Percentiles rank a stretch among this genome's conserved stretches.
These are phyloP conservation scores for Phycomyces nitens DNA, from an alignment of 192 early-diverging fungal species.

Conservation along the genomic window DNA sequence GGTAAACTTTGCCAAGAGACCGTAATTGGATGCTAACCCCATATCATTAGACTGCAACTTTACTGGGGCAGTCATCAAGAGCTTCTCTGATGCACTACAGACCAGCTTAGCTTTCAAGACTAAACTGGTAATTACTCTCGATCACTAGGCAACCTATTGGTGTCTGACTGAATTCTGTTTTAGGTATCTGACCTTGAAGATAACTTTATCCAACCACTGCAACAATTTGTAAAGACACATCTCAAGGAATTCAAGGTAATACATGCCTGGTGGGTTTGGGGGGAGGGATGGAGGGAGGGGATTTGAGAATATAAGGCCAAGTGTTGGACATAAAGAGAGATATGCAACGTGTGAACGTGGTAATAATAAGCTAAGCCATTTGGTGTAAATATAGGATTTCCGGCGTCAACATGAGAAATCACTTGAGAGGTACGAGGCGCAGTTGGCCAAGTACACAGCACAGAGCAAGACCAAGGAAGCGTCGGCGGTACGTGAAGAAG, in stretches of 20 bases:
- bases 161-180: neutral
- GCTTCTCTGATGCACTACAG: conserved; percentile 46
- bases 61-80: conserved; percentile 44
- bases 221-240: conserved; percentile 65
- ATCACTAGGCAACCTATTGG: neutral
- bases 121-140: conserved; percentile 36
- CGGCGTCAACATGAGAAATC: conserved; percentile 47
- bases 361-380: neutral
- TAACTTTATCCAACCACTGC: conserved; percentile 54
- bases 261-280: neutral
- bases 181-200: conserved; percentile 60
- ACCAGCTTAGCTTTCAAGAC: conserved; percentile 52
- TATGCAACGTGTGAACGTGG: neutral
- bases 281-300: neutral
- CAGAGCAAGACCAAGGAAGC: conserved; percentile 64
- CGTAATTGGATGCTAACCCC: too few species aligned
- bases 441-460: conserved; percentile 54
- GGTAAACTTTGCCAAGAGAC: too few species aligned
- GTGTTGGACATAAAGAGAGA: neutral
- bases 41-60: conserved; percentile 40
- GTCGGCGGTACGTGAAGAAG: conserved; percentile 64
- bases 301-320: too few species aligned
- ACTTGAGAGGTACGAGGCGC: conserved; percentile 59
- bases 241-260: conserved; percentile 64
- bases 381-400: conserved; percentile 26